Conservation (phyloP, 441 rosid species). For the Populus hybrid region DNA sequence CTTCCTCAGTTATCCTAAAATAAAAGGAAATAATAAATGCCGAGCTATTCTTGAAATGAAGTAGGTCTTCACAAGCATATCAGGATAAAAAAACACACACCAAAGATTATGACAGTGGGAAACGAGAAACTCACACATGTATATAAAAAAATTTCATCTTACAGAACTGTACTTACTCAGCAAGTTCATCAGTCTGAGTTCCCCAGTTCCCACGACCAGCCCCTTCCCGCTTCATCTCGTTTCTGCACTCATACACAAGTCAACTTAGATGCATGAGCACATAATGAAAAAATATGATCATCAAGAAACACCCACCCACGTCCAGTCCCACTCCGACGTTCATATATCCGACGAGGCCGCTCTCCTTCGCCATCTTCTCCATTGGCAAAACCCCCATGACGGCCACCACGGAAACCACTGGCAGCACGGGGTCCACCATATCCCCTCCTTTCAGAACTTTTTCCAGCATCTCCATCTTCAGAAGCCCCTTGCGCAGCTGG, state of each 20-base stretch:
- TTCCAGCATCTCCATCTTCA: slow-evolving; percentile 59
- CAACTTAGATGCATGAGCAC: background rate
- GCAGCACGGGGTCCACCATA: slow-evolving; percentile 51
- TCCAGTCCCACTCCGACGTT: slow-evolving; percentile 82
- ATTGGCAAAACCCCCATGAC: slow-evolving; percentile 52
- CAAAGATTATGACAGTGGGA: background rate
- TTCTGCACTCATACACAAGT: slow-evolving; percentile 32
- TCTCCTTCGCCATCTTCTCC: slow-evolving; percentile 60
- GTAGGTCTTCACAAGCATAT: background rate
- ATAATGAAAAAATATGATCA: background rate
- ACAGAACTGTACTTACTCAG: slow-evolving; percentile 46
- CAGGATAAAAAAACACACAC: background rate
- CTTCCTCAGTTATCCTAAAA: slow-evolving; percentile 52
- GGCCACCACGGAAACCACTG: slow-evolving; percentile 56
- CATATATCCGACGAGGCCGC: slow-evolving; percentile 54
- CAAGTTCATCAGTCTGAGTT: slow-evolving; percentile 57
- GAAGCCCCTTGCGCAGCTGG: slow-evolving; percentile 40
- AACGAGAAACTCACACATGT: background rate
- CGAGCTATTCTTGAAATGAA: background rate
- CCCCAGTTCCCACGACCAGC: slow-evolving; percentile 92
- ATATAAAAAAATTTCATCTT: background rate
- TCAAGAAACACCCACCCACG: slow-evolving; percentile 49
- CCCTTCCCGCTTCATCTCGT: slow-evolving; percentile 74
- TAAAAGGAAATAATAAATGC: background rate
- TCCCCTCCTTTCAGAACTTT: slow-evolving; percentile 50